Base-by-base conservation (phyloP, 192 early-diverging fungal species). In the Hyaloraphidium curvatum region DNA sequence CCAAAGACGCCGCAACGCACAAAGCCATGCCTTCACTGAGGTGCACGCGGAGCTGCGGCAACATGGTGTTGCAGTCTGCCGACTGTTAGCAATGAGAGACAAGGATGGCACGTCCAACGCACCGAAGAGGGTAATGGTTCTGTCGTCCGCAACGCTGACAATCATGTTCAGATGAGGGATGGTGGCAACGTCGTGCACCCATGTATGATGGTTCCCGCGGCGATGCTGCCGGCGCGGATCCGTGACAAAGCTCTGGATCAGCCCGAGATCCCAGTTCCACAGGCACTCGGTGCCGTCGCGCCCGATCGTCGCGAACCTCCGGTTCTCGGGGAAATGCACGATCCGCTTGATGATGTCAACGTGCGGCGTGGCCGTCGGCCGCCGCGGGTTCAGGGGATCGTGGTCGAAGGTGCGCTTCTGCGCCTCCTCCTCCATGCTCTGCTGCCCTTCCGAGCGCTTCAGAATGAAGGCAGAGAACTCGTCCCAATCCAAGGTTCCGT, bases 391-490 rank as follows among this genome's bases (percentile, higher is more conserved):
- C 51, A 31, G 16, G n/a, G 27, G 13, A 30, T 52, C 54, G 27
- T 43, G 29, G 22, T 66, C 64, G 56, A 69, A 71, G 19, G 69
- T 57, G 19, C 31, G 51, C 31, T 60, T 67, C 33, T 62, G 63
- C 28, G 57, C 62, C 43, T 62, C 67, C 51, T 76, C 74, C 3
- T 31, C 39, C 72, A 75, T 75, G 40, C 51, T 51, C 30, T 56
- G 62, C 43, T 71, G 65, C 28, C 65, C 61, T 39, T 77, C 68
- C 11, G 65, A 70, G 19, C 68, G 58, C 16, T 70, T 39, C 17
- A 77, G 61, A 66, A 77, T 71, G 52, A 67, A 77, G 7, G 73
- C 67, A 52, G 64, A 63, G 58, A 77, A 77, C 55, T 72, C 75
- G 52, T 77, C 71, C 75, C 75, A 77, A 52, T 72, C 64, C 16